A percentile compares a stretch with the other conserved stretches of the same genome.
Evolutionary conservation across 192 early-diverging fungal species (phyloP).

Genomic region (Chytriomyces hyalinus): DNA sequence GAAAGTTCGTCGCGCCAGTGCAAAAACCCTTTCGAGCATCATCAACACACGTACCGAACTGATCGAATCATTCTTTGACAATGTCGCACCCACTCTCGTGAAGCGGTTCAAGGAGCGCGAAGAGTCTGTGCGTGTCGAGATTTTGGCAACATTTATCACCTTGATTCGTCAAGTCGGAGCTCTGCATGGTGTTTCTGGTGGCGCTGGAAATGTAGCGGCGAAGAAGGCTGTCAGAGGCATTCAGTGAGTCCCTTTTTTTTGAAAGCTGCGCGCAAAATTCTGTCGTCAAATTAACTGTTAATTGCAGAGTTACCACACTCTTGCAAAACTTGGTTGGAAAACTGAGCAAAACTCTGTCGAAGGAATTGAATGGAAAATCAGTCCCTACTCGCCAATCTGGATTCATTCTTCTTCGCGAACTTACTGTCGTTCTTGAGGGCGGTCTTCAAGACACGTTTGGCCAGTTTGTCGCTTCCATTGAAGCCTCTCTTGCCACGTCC

Average conservation of each 20-base stretch:
- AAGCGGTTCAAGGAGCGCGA: constrained; percentile 82
- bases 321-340: constrained; percentile 68
- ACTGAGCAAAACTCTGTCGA: constrained; percentile 68
- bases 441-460: constrained; percentile 70
- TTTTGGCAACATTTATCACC: constrained; percentile 72
- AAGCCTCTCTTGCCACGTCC: constrained; percentile 65
- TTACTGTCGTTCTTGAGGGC: constrained; percentile 73
- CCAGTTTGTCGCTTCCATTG: constrained; percentile 73
- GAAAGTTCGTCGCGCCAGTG: constrained; percentile 86
- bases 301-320: constrained; percentile 43
- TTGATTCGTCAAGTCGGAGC: constrained; percentile 61
- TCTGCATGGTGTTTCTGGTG: background rate
- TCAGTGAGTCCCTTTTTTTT: no score
- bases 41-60: constrained; percentile 77
- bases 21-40: constrained; percentile 68
- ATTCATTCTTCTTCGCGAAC: constrained; percentile 73
- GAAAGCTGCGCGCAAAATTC: background rate
- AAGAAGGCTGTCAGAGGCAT: no score
- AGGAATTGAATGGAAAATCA: constrained; percentile 75
- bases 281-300: no score
- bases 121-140: constrained; percentile 82
- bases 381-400: constrained; percentile 74
- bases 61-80: constrained; percentile 65
- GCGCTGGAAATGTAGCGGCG: no score
- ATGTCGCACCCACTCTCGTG: constrained; percentile 76